phyloP scores from a whole-genome alignment of 805 yeast species.

The Teunomyces kruisii region DNA sequence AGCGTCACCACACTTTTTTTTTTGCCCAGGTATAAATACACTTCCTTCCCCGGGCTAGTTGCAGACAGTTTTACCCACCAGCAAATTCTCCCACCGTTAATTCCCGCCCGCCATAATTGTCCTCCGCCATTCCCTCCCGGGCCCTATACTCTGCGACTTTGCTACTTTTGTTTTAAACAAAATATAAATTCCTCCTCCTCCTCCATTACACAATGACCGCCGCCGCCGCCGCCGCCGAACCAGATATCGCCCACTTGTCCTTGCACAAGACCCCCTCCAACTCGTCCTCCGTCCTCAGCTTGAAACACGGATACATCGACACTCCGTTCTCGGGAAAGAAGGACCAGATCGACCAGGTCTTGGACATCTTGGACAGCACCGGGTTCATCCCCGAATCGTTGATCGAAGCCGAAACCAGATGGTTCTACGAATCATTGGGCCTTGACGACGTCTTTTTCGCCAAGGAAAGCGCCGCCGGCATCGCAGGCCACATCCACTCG shows the following conservation, averaged over 20 bases:
- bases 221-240: slow-evolving; percentile 10
- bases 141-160: no score
- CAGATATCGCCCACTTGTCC: slow-evolving; percentile 22
- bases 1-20: not conserved
- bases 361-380: slow-evolving; percentile 73
- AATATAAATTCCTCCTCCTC: no score
- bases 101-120: no score
- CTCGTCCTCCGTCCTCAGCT: slow-evolving; percentile 28
- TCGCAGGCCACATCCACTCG: slow-evolving; percentile 82
- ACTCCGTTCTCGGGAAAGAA: slow-evolving; percentile 78
- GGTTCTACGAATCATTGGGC: slow-evolving; percentile 87
- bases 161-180: no score
- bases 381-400: slow-evolving; percentile 89
- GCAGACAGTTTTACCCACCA: not conserved
- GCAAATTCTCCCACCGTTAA: no score
- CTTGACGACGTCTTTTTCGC: slow-evolving; percentile 93
- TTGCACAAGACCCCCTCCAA: slow-evolving; percentile 27
- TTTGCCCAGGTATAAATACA: not conserved
- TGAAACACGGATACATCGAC: slow-evolving; percentile 65
- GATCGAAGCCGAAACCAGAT: slow-evolving; percentile 80
- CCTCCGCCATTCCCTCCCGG: no score
- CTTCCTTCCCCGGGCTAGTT: no score
- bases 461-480: slow-evolving; percentile 74
- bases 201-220: slow-evolving; percentile 2
- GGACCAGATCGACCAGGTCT: slow-evolving; percentile 75